Evolutionary conservation across 768 basidiomycete species (phyloP), one percentile per base, ranked within the genome.

Genomic region (Cyclocybe cylindracea): DNA sequence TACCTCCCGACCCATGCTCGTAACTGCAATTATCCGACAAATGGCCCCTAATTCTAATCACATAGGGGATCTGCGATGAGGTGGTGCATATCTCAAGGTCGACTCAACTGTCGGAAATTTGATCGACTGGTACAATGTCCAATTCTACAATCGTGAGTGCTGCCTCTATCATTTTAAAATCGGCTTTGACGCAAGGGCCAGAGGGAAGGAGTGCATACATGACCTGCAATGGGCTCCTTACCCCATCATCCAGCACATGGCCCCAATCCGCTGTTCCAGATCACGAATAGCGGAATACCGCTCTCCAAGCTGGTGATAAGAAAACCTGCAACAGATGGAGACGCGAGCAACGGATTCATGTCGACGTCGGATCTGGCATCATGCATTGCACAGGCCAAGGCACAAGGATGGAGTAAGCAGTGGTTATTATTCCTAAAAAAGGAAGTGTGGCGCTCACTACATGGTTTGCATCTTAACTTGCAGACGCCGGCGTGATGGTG

Each of bases 291-390:
- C 46, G 86, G 85, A 18, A 78, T 90, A 2, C 63, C 75, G 3
- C 64, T 82, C 19, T 65, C 78, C 61, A 90, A 91, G 67, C 72
- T 90, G 38, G 83, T 90, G 53, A 87, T 91, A 54, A 87, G 87
- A 2, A 92, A 92, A 66, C 87, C 87, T 0, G 84, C 80, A 0
- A 69, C 62, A 3, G 52, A 73, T 0, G 58, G 68, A 4, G 82
- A 83, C 47, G 85, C 85, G 1, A 75, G 54, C 50, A 85, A 80
- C 52, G 84, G 85, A 6, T 90, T 80, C 67, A 84, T 91, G 56
- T 70, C 67, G 24, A 73, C 85, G 0, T 64, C 75, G 2, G 78
- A 77, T 9, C 71, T 92, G 18, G 78, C 83, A 0, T 64, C 67
- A 1, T 91, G 90, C 60, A 71, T 90, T 19, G 56, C 72, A 7